Percentiles rank a stretch among this genome's conserved stretches.
Conservation (phyloP, 768 basidiomycete genomes). For the Hygrophorus pudorinus region DNA sequence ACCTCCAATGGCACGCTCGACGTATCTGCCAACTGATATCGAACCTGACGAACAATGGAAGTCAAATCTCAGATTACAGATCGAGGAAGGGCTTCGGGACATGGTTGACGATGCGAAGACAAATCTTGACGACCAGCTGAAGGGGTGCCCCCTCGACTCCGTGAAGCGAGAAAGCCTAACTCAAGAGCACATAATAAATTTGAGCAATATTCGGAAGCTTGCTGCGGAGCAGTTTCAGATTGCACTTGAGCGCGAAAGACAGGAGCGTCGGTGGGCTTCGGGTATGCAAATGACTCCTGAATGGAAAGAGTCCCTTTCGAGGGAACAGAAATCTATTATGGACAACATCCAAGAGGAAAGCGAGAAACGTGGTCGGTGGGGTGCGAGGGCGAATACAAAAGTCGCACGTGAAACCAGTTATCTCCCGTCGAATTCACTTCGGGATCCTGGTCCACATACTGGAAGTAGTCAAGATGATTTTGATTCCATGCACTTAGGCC, state of each 20-base stretch:
- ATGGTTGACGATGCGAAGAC: conserved; percentile 57
- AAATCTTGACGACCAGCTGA: conserved; percentile 42
- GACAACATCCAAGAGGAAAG: conserved; percentile 35
- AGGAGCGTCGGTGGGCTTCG: conserved; percentile 41
- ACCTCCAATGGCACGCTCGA: too few species aligned
- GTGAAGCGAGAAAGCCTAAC: conserved; percentile 24
- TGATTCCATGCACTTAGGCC: too few species aligned
- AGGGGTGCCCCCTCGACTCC: conserved; percentile 22
- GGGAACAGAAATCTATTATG: conserved; percentile 34
- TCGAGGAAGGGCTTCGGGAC: conserved; percentile 32
- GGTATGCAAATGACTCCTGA: conserved; percentile 19
- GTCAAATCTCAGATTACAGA: conserved; percentile 29
- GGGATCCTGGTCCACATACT: too few species aligned
- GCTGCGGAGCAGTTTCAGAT: conserved; percentile 36
- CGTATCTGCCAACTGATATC: too few species aligned
- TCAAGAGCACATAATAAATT: conserved; percentile 27
- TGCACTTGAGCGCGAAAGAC: conserved; percentile 37
- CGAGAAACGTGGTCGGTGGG: too few species aligned
- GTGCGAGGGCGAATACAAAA: not conserved
- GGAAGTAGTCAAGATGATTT: too few species aligned
- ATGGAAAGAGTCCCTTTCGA: conserved; percentile 22
- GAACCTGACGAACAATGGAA: conserved; percentile 55
- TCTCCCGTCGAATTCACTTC: not conserved
- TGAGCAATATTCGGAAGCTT: conserved; percentile 33
- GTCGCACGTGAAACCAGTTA: not conserved